Evolutionary conservation across 495 filamentous ascomycete genomes (phyloP).

Genomic region (Chaetomium cochliodes): DNA sequence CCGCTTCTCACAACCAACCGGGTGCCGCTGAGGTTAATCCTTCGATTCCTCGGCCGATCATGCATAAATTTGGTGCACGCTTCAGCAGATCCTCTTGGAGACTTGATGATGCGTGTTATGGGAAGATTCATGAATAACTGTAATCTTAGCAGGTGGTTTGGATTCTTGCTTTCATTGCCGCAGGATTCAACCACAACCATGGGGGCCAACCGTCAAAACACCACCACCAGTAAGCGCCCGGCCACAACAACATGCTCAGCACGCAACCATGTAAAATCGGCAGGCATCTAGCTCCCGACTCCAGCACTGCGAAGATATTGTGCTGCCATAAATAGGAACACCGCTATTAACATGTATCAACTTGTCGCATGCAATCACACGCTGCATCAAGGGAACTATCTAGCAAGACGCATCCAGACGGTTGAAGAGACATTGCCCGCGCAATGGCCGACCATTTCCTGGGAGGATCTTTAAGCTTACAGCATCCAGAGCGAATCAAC

Average conservation of each 20-base stretch:
- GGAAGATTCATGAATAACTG: not conserved
- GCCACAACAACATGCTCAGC: not conserved
- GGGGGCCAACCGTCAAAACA: not conserved
- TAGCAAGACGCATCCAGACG: not conserved
- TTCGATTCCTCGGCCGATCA: not conserved
- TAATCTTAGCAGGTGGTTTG: not conserved
- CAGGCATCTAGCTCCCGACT: not conserved
- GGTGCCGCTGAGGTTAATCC: not conserved
- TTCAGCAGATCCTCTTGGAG: not conserved
- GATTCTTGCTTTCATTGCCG: not conserved
- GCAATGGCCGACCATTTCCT: not conserved
- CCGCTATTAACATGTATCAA: conserved; percentile 10
- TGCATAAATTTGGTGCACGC: not conserved
- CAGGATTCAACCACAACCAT: not conserved
- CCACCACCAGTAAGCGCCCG: not conserved
- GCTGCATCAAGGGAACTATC: conserved; percentile 1
- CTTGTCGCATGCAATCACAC: conserved; percentile 25
- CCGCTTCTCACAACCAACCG: not conserved
- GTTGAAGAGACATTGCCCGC: not conserved
- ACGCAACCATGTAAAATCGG: not conserved
- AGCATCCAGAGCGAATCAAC: conserved; percentile 7
- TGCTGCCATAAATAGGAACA: conserved; percentile 23
- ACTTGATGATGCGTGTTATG: not conserved
- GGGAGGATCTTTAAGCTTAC: conserved; percentile 10
- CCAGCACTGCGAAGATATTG: conserved; percentile 5